Evolutionary conservation across 2,329 filamentous ascomycete genomes (phyloP), one percentile per base, ranked within the genome.

Genomic region (Penicillium sp.): DNA sequence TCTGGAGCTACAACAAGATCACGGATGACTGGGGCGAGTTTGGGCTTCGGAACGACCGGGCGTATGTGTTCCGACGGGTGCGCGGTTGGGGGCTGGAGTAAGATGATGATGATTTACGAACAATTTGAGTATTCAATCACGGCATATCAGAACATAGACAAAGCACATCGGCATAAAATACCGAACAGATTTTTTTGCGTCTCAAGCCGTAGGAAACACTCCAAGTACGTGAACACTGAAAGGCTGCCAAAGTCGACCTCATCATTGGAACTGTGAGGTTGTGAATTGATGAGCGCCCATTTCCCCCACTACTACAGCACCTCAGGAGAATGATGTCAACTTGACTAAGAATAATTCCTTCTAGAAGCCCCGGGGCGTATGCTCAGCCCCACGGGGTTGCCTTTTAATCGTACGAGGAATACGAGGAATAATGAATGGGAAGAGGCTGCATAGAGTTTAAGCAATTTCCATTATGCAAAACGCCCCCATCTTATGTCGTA

Each of bases 1-100:
- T 93, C 74, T 96, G 92, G 86, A 94, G 89, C 79, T 94, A 96
- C 73, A 96, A 98, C 73, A 85, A 86, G 68, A 76, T 96, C 71
- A 96, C 92, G 7, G 93, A 96, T 74, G 93, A 97, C 76, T 95
- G 91, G 90, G 91, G 84, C 4, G 89, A 91, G 78, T 98, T 98
- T 76, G 81, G 80, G 1, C 70, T 89, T 68, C 84, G 83, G 71
- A 86, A 89, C 69, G 85, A 88, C 74, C 78, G 82, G 62, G 77
- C 84, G 1, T 89, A 84, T 71, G 86, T 85, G 62, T 89, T 86
- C 78, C 84, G 83, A 66, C 74, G 87, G 43, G 87, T 89, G 5
- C 85, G 80, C 71, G 87, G 85, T 45, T 89, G 84, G 78, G 83
- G 82, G 2, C 73, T 82, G 68, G 74, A 68, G 11, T 69, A 59